Conservation (phyloP, 805 yeast genomes). For the Cyberlindnera xishuangbannaensis region DNA sequence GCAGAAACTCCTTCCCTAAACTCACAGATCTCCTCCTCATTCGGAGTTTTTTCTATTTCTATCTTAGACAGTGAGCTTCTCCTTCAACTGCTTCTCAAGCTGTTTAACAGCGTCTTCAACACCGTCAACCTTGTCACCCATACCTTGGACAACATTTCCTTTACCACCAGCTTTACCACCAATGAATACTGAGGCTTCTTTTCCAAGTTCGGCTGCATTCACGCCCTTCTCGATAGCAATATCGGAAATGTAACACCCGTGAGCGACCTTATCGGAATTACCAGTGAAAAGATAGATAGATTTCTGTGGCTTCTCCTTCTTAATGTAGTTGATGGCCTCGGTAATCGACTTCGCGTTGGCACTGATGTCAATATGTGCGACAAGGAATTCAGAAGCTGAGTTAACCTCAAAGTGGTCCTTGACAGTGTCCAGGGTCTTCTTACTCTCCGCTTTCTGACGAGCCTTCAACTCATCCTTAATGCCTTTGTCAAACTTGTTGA, state of each 20-base stretch:
- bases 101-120: conserved; percentile 69
- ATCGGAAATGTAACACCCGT: conserved; percentile 85
- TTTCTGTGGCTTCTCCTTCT: conserved; percentile 68
- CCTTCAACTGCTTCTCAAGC: conserved; percentile 53
- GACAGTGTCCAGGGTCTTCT: conserved; percentile 74
- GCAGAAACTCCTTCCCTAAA: background rate
- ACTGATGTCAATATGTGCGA: conserved; percentile 60
- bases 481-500: conserved; percentile 73
- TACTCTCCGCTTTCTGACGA: conserved; percentile 82
- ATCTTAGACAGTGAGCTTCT: conserved; percentile 42
- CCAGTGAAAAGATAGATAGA: conserved; percentile 80
- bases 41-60: too few relatives aligned
- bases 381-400: conserved; percentile 51
- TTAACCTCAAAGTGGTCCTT: conserved; percentile 57
- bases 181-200: conserved; percentile 59
- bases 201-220: conserved; percentile 70
- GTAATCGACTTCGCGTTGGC: conserved; percentile 92
- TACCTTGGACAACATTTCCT: conserved; percentile 94
- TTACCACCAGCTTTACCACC: conserved; percentile 99
- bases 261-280: conserved; percentile 74
- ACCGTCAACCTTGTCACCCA: conserved; percentile 78
- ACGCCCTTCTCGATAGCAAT: conserved; percentile 64
- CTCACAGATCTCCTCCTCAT: too few relatives aligned
- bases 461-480: conserved; percentile 85
- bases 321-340: conserved; percentile 82